Evolutionary conservation across 345 rosid genomes (phyloP).

Genomic region (Excoecaria agallocha): DNA sequence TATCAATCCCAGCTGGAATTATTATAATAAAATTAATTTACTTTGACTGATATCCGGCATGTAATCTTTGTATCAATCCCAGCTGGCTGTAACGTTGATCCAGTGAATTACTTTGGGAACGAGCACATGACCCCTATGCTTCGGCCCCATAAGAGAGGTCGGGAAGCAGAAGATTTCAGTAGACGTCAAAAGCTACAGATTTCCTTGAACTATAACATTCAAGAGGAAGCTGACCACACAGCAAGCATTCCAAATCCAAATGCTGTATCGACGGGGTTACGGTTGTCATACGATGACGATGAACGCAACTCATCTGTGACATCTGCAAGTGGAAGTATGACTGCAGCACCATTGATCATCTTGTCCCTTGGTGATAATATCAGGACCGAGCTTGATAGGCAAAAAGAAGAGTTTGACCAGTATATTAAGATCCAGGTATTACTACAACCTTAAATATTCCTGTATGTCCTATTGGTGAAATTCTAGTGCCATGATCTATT

Average conservation of each 20-base stretch:
- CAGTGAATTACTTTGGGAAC: slow-evolving; percentile 63
- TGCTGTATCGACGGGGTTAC: slow-evolving; percentile 76
- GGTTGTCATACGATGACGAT: slow-evolving; percentile 75
- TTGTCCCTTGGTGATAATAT: slow-evolving; percentile 58
- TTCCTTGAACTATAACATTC: slow-evolving; percentile 54
- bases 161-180: slow-evolving; percentile 53
- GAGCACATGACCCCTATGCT: slow-evolving; percentile 53
- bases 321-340: slow-evolving; percentile 68
- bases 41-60: slow-evolving; percentile 15
- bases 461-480: too few relatives aligned
- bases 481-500: too few relatives aligned
- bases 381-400: slow-evolving; percentile 57
- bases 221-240: slow-evolving; percentile 54
- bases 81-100: slow-evolving; percentile 56
- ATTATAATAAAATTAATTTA: too few relatives aligned
- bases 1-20: too few relatives aligned
- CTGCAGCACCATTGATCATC: slow-evolving; percentile 46
- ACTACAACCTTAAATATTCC: not conserved
- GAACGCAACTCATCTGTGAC: slow-evolving; percentile 77
- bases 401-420: slow-evolving; percentile 69
- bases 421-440: slow-evolving; percentile 65
- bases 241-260: slow-evolving; percentile 52
- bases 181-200: slow-evolving; percentile 68
- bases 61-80: slow-evolving; percentile 35
- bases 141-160: slow-evolving; percentile 45